phyloP scores from a whole-genome alignment of 768 basidiomycete species.

The Hygrophorus russula region DNA sequence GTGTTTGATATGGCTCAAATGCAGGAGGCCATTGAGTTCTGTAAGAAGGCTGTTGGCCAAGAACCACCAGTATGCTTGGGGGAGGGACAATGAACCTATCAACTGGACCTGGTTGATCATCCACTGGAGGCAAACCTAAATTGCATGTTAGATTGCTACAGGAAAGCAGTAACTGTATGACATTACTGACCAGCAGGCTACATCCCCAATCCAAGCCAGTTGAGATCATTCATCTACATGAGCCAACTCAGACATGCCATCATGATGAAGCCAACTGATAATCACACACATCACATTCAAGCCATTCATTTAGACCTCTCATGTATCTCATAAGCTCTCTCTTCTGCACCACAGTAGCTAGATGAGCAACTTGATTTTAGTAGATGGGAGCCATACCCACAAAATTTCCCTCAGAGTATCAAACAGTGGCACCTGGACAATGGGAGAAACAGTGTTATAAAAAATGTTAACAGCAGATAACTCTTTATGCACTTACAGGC shows the following conservation, averaged over 20 bases:
- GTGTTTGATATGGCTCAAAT: constrained; percentile 4
- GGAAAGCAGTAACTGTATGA: background rate
- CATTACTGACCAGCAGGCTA: constrained; percentile 22
- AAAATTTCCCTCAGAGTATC: constrained; percentile 61
- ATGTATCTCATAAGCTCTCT: constrained; percentile 75
- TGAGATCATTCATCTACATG: constrained; percentile 38
- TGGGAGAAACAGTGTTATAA: constrained; percentile 27
- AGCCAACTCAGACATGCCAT: constrained; percentile 49
- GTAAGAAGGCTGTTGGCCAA: background rate
- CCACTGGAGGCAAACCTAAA: background rate
- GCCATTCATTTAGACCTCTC: constrained; percentile 65
- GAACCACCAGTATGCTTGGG: background rate
- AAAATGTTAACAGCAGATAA: background rate
- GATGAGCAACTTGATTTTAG: constrained; percentile 68
- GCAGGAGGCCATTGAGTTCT: constrained; percentile 1
- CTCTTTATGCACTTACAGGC: constrained; percentile 32
- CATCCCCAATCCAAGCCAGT: constrained; percentile 18
- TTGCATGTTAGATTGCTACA: too few species aligned
- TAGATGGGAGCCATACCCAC: constrained; percentile 35
- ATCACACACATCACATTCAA: constrained; percentile 67
- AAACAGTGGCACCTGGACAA: constrained; percentile 55
- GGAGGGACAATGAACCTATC: background rate
- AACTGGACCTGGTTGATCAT: background rate
- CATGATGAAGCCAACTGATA: constrained; percentile 66
- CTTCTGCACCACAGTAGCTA: constrained; percentile 69